Conservation (phyloP, 2,329 filamentous ascomycete genomes). For the Sordariomycetes sp. region DNA sequence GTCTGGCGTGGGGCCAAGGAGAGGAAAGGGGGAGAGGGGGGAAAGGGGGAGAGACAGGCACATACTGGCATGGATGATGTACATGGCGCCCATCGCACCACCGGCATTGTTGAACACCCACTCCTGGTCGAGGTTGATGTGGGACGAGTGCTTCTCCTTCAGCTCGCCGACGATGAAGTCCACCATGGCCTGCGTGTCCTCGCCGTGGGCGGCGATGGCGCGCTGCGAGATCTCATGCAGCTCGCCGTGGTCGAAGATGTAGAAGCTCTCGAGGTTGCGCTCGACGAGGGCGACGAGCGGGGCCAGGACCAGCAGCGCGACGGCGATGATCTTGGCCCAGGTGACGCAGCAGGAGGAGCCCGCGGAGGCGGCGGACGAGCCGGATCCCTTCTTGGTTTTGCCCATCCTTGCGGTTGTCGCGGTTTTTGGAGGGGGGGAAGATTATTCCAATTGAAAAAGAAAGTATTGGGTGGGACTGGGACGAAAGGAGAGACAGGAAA, state of each 20-base stretch:
- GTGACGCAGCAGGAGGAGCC: background rate
- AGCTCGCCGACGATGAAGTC: conserved; percentile 61
- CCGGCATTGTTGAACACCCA: conserved; percentile 92
- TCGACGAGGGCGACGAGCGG: conserved; percentile 45
- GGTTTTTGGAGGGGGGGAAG: background rate
- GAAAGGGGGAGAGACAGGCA: conserved; percentile 9
- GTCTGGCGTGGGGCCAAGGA: background rate
- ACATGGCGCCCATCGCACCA: conserved; percentile 87
- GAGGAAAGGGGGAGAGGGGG: background rate
- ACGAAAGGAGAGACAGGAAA: conserved; percentile 1
- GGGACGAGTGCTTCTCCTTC: conserved; percentile 26
- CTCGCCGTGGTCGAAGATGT: conserved; percentile 62
- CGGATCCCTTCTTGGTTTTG: conserved; percentile 6
- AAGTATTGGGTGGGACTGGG: background rate
- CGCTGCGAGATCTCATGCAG: conserved; percentile 58
- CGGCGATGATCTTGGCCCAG: conserved; percentile 37
- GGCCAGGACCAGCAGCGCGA: conserved; percentile 43
- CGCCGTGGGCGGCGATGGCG: conserved; percentile 58
- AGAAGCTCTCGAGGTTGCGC: conserved; percentile 52
- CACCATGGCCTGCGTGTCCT: conserved; percentile 62
- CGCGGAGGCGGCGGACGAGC: conserved; percentile 15
- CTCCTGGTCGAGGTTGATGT: conserved; percentile 64
- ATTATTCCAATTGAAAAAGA: background rate
- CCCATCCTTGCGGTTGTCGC: conserved; percentile 4
- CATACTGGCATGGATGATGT: conserved; percentile 76